Conservation (phyloP, 2,329 filamentous ascomycete genomes). For the Diaporthe helianthi region DNA sequence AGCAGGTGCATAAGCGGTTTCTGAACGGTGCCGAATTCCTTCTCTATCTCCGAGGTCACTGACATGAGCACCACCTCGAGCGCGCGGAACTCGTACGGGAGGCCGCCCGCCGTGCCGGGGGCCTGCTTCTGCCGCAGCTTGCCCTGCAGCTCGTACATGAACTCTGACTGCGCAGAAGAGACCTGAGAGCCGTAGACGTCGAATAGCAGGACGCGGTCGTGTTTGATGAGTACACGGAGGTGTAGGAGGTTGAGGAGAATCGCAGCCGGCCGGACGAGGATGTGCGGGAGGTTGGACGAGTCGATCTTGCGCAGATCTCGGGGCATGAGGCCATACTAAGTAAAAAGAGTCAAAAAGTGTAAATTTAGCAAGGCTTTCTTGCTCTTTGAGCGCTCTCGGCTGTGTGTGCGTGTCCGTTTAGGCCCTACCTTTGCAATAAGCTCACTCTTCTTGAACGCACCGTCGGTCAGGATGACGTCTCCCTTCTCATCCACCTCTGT, state of each 20-base stretch:
- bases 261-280: conserved; percentile 88
- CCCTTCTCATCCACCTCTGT: conserved; percentile 95
- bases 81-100: conserved; percentile 96
- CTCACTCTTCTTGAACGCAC: conserved; percentile 97
- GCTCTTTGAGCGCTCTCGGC: background rate
- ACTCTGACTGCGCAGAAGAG: conserved; percentile 93
- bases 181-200: conserved; percentile 95
- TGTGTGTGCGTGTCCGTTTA: conserved; percentile 27
- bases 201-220: conserved; percentile 90
- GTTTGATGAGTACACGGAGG: conserved; percentile 92
- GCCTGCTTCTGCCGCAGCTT: conserved; percentile 83
- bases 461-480: conserved; percentile 89
- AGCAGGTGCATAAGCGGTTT: conserved; percentile 91
- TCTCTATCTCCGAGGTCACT: conserved; percentile 89
- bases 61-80: conserved; percentile 94
- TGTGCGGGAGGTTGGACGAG: conserved; percentile 92
- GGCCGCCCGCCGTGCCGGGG: conserved; percentile 60
- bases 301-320: conserved; percentile 98
- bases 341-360: conserved; percentile 8
- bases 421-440: conserved; percentile 83
- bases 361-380: conserved; percentile 8
- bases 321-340: conserved; percentile 90
- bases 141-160: conserved; percentile 96
- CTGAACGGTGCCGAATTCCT: conserved; percentile 91
- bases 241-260: conserved; percentile 97